These are phyloP conservation scores for Lentinula detonsa DNA, from an alignment of 768 basidiomycete species.

Conservation along the genomic window DNA sequence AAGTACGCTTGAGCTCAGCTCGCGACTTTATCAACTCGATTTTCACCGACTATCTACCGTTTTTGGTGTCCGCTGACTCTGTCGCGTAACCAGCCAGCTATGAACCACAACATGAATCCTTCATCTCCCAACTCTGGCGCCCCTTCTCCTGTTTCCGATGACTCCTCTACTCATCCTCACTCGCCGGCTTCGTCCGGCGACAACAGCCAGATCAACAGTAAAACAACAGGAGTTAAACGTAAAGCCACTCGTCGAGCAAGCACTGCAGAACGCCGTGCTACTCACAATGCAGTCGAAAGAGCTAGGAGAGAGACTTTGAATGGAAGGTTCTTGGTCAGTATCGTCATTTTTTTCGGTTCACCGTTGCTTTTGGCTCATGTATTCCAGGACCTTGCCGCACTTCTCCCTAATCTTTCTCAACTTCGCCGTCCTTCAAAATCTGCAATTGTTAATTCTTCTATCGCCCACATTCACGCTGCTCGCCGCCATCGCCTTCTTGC, in stretches of 20 bases:
- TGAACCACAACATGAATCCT: slow-evolving; percentile 30
- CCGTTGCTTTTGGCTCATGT: neutral
- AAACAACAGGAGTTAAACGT: slow-evolving; percentile 41
- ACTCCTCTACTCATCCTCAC: slow-evolving; percentile 36
- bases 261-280: slow-evolving; percentile 93
- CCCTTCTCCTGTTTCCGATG: slow-evolving; percentile 36
- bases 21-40: slow-evolving; percentile 32
- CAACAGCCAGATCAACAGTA: slow-evolving; percentile 13
- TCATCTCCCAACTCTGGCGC: slow-evolving; percentile 29
- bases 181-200: slow-evolving; percentile 34
- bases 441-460: slow-evolving; percentile 93
- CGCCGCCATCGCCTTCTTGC: slow-evolving; percentile 79
- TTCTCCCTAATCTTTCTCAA: slow-evolving; percentile 86
- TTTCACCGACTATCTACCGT: slow-evolving; percentile 32
- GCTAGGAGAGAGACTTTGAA: slow-evolving; percentile 91
- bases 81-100: slow-evolving; percentile 35
- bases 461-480: slow-evolving; percentile 80
- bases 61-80: slow-evolving; percentile 28
- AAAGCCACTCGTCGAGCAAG: slow-evolving; percentile 88
- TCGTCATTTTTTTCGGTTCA: neutral
- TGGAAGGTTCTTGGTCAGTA: slow-evolving; percentile 77
- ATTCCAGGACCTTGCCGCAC: slow-evolving; percentile 76
- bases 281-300: slow-evolving; percentile 96
- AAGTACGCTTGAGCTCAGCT: slow-evolving; percentile 68
- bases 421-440: slow-evolving; percentile 95